Percentiles rank a stretch among this genome's conserved stretches.
These are phyloP conservation scores for Aureobasidium sp. DNA, from an alignment of 2,329 filamentous ascomycete species.

Conservation along the genomic window DNA sequence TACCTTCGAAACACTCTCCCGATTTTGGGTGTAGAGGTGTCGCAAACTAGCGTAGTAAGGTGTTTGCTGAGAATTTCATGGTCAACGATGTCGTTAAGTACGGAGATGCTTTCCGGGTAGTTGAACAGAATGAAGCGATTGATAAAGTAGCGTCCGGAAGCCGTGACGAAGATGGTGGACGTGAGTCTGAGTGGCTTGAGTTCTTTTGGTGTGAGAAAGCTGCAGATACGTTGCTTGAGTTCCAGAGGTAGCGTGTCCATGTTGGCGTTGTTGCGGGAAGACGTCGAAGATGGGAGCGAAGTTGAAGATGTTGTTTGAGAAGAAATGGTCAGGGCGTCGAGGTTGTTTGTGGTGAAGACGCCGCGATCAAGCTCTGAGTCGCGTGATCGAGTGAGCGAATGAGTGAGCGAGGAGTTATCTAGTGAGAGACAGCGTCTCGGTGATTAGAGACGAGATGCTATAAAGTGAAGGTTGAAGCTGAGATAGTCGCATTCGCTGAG, in stretches of 20 bases:
- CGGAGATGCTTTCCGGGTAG: not conserved
- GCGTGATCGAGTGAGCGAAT: too few relatives aligned
- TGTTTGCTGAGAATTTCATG: not conserved
- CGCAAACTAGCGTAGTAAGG: not conserved
- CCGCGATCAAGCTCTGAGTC: not conserved
- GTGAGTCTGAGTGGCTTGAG: conserved; percentile 7
- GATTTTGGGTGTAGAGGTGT: not conserved
- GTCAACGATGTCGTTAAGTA: not conserved
- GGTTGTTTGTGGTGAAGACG: not conserved
- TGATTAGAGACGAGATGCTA: too few relatives aligned
- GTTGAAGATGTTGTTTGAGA: not conserved
- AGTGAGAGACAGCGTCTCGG: too few relatives aligned
- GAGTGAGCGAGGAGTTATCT: too few relatives aligned
- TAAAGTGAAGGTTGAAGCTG: too few relatives aligned
- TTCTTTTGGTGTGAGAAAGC: not conserved
- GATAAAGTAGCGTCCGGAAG: not conserved
- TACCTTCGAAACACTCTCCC: too few relatives aligned
- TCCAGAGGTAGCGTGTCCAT: conserved; percentile 6
- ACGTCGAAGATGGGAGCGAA: not conserved
- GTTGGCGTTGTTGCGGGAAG: not conserved
- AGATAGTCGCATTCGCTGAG: too few relatives aligned
- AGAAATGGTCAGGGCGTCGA: not conserved
- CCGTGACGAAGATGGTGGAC: not conserved
- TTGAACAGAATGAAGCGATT: not conserved
- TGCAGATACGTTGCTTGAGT: conserved; percentile 10